phyloP scores from a whole-genome alignment of 768 basidiomycete species.

The Lactarius trivialis region DNA sequence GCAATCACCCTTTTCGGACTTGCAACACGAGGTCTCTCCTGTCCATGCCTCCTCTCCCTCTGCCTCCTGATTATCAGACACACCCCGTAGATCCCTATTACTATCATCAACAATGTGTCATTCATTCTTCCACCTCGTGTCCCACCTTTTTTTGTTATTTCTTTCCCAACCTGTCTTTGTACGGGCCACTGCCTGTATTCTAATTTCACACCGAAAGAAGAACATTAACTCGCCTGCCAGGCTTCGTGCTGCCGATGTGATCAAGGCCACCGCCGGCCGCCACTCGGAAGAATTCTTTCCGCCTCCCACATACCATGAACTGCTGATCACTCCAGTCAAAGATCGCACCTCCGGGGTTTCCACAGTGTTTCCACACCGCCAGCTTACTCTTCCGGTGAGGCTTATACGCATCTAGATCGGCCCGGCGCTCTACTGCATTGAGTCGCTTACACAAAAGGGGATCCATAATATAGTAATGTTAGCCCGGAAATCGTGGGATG shows the following conservation, averaged over 20 bases:
- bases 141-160: conserved; percentile 5
- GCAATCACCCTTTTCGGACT: conserved; percentile 16
- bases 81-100: conserved; percentile 14
- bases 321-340: conserved; percentile 11
- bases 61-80: background rate
- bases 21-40: conserved; percentile 13
- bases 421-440: background rate
- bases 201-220: conserved; percentile 8
- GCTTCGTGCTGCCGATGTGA: conserved; percentile 12
- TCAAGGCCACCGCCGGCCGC: conserved; percentile 15
- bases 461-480: background rate
- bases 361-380: conserved; percentile 5
- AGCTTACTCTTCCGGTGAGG: conserved; percentile 8
- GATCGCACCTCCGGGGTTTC: conserved; percentile 2
- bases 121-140: background rate
- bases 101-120: conserved; percentile 11
- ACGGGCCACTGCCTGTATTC: background rate
- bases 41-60: conserved; percentile 1
- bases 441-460: background rate
- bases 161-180: conserved; percentile 12
- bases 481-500: background rate
- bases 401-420: background rate
- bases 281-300: conserved; percentile 2
- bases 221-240: conserved; percentile 8
- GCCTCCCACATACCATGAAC: conserved; percentile 2